These are phyloP conservation scores for Fistulifera solaris DNA, from an alignment of 108 stramenopile species.

Conservation along the genomic window DNA sequence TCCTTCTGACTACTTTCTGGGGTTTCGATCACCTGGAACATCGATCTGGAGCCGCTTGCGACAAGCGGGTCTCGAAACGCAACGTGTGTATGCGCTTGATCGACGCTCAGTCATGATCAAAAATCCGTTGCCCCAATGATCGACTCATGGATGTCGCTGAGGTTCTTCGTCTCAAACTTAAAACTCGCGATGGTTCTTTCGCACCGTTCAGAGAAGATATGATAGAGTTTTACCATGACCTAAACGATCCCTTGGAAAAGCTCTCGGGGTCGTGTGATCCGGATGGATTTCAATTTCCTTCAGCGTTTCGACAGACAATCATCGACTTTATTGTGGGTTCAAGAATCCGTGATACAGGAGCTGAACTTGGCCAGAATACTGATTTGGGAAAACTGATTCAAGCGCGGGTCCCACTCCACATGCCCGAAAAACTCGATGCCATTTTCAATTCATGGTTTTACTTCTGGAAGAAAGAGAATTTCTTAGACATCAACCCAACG, in stretches of 20 bases:
- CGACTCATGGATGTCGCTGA: constrained; percentile 88
- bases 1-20: constrained; percentile 81
- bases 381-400: constrained; percentile 77
- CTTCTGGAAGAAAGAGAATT: constrained; percentile 64
- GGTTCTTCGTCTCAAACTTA: constrained; percentile 75
- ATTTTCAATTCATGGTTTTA: constrained; percentile 65
- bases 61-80: constrained; percentile 82
- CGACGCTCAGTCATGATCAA: constrained; percentile 75
- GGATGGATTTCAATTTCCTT: constrained; percentile 56
- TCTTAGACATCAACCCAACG: constrained; percentile 23
- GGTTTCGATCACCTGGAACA: constrained; percentile 77
- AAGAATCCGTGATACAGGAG: constrained; percentile 82
- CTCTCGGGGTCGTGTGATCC: constrained; percentile 6
- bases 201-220: constrained; percentile 75
- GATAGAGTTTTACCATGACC: constrained; percentile 39
- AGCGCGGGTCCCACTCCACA: constrained; percentile 77
- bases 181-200: constrained; percentile 64
- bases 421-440: constrained; percentile 60
- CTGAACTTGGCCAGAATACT: constrained; percentile 71
- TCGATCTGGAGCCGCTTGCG: constrained; percentile 87
- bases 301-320: constrained; percentile 72
- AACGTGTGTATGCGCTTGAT: constrained; percentile 63
- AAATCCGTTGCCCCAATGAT: constrained; percentile 79
- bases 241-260: constrained; percentile 44
- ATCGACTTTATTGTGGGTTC: constrained; percentile 88